phyloP scores from a whole-genome alignment of 2,329 filamentous ascomycete species.

The Alternaria atra region DNA sequence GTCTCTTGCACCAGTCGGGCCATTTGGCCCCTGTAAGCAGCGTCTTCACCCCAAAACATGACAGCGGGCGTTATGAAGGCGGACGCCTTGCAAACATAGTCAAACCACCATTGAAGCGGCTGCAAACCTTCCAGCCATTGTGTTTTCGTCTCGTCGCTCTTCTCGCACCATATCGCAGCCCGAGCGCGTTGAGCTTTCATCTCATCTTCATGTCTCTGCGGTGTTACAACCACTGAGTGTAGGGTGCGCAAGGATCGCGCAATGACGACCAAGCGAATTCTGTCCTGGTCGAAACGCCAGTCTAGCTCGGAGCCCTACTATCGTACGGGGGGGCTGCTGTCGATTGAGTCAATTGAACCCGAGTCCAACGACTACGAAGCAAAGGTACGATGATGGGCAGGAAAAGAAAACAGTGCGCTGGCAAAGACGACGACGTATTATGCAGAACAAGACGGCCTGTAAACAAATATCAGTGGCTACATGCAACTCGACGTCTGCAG shows the following conservation, averaged over 20 bases:
- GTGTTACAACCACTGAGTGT: conserved; percentile 5
- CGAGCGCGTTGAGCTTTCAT: conserved; percentile 1
- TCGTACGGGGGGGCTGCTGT: conserved; percentile 50
- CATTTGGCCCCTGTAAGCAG: conserved; percentile 21
- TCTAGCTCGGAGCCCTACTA: conserved; percentile 46
- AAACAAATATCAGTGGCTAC: conserved; percentile 22
- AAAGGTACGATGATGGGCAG: conserved; percentile 43
- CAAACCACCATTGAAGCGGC: conserved; percentile 6
- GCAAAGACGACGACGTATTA: conserved; percentile 46
- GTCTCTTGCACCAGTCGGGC: conserved; percentile 15
- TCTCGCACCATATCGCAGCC: neutral
- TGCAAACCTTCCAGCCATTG: conserved; percentile 4
- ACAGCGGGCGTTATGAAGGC: conserved; percentile 15
- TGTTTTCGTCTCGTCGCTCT: neutral
- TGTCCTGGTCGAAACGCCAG: conserved; percentile 56
- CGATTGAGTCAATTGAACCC: conserved; percentile 41
- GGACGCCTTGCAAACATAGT: conserved; percentile 18
- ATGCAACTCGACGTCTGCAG: conserved; percentile 26
- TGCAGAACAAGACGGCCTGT: conserved; percentile 34
- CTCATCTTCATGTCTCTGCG: conserved; percentile 15
- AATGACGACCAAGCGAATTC: conserved; percentile 55
- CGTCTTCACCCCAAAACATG: conserved; percentile 21
- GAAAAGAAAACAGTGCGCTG: conserved; percentile 34
- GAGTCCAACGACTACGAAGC: conserved; percentile 23
- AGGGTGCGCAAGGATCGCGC: conserved; percentile 9